A percentile compares a stretch with the other conserved stretches of the same genome.
Conservation (phyloP, 2,329 filamentous ascomycete genomes). For the Zopfia rhizophila region DNA sequence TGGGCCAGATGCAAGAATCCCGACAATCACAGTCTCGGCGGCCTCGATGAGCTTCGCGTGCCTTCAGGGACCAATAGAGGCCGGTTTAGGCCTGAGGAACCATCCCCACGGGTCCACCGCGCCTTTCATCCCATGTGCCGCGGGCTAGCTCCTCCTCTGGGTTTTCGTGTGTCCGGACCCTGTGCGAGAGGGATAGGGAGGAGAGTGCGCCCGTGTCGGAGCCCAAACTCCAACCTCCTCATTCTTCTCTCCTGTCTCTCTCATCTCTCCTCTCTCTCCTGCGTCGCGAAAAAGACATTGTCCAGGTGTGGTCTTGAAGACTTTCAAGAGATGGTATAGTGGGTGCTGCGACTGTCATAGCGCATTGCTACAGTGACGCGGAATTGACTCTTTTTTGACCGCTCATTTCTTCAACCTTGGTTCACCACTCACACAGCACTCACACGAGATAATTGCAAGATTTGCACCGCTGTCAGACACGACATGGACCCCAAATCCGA, state of each 20-base stretch:
- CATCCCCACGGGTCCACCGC: neutral
- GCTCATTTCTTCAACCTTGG: slow-evolving; percentile 22
- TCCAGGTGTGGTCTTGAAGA: neutral
- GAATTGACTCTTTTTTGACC: slow-evolving; percentile 32
- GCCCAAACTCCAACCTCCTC: slow-evolving; percentile 8
- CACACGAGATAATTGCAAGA: no score
- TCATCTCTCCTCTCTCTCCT: neutral
- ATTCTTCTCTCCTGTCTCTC: neutral
- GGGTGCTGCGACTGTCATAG: neutral
- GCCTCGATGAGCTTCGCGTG: slow-evolving; percentile 1
- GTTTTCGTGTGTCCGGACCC: neutral
- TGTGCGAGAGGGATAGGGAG: no score
- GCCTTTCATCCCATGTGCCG: slow-evolving; percentile 5
- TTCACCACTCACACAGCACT: neutral
- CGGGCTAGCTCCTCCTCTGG: neutral
- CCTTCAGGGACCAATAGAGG: no score
- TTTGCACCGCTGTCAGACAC: slow-evolving; percentile 10
- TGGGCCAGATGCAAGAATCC: slow-evolving; percentile 24
- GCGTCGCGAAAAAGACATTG: slow-evolving; percentile 7
- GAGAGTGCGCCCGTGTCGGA: slow-evolving; percentile 2
- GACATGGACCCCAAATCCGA: slow-evolving; percentile 49
- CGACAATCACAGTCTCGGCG: slow-evolving; percentile 20
- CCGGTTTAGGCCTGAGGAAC: neutral
- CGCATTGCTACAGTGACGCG: slow-evolving; percentile 35
- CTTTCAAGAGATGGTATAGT: neutral